A percentile compares a stretch with the other conserved stretches of the same genome.
Evolutionary conservation across 2,329 filamentous ascomycete species (phyloP).

Genomic region (Lecanicillium sp.): DNA sequence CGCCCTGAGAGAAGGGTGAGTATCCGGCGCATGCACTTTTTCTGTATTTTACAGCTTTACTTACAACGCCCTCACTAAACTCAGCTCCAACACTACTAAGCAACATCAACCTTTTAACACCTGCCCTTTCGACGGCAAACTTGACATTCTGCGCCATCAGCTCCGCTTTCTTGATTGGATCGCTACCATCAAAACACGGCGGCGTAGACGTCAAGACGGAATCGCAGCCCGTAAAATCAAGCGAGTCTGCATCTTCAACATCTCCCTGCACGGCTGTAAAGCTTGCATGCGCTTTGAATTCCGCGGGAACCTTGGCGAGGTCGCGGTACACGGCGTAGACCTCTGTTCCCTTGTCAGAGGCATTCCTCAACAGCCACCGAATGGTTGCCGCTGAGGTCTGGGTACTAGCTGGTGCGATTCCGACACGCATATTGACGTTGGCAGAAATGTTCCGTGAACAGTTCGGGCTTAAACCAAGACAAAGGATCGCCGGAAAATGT

Average conservation of each 20-base stretch:
- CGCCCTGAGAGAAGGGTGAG: conserved; percentile 18
- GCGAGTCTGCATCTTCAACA: conserved; percentile 12
- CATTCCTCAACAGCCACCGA: conserved; percentile 14
- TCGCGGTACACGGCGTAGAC: conserved; percentile 15
- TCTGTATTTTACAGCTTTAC: conserved; percentile 4
- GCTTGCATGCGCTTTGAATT: conserved; percentile 12
- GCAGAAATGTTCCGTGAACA: too few species aligned
- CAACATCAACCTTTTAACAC: conserved; percentile 21
- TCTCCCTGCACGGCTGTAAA: conserved; percentile 17
- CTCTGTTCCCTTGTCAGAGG: conserved; percentile 8
- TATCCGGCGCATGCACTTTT: not conserved
- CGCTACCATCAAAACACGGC: conserved; percentile 10
- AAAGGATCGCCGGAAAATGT: too few species aligned
- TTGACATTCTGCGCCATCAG: conserved; percentile 16
- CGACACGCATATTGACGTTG: conserved; percentile 14
- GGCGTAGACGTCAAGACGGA: conserved; percentile 17
- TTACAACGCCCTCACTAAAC: conserved; percentile 21
- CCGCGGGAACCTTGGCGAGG: conserved; percentile 13
- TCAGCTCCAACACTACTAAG: conserved; percentile 24
- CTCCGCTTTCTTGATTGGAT: conserved; percentile 7
- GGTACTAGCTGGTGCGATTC: conserved; percentile 17
- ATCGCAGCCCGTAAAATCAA: conserved; percentile 16
- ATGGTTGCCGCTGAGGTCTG: conserved; percentile 17
- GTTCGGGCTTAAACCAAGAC: too few species aligned
- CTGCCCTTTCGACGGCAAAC: conserved; percentile 16